Base-by-base conservation (phyloP, 352 stramenopile genomes). In the Globisporangium abappressorium region DNA sequence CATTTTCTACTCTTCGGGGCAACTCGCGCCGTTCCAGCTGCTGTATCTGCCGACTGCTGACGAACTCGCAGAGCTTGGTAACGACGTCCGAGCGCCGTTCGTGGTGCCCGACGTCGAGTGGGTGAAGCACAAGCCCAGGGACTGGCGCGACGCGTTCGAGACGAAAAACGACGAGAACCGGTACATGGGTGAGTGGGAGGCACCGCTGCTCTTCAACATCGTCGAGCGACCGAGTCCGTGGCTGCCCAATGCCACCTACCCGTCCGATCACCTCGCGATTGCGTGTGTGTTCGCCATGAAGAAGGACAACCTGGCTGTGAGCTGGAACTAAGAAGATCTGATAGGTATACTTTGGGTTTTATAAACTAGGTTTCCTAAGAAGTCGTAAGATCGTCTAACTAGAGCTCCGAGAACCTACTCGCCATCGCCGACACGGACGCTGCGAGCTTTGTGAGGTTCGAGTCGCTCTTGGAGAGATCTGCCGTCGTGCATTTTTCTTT, bases 201-300 rank as follows among this genome's bases (percentile, higher is more conserved):
- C 72, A 0, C 77, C 77, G 2, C 56, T 77, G 49, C 76, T 90
- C 5, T 75, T 81, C 2, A 88, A 89, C 41, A 54, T 67, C 18
- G 70, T 72, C 6, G 66, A 62, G 2, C 69, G 73, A 0, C 61
- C 70, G 18, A 76, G 60, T 1, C 62, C 71, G n/a, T 90, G 76
- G 73, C 67, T 96, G 9, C 89, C 89, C 20, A 96, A 96, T 65
- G 62, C 62, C 0, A 54, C 67, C 2, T 94, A 82, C 56, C 77
- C 89, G 12, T 96, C 89, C 8, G 87, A 96, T 66, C 89, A 96
- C 68, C 70, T 95, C 14, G 79, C 87, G 33, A 65, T 96, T 14
- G 76, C 80, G 22, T 89, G 78, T 5, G 81, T 90, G n/a, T 83
- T 96, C 55, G 80, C 80, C 1, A 70, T 90, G 46, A 61, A 64